Evolutionary conservation across 495 filamentous ascomycete species (phyloP).

Genomic region (Penicillium chermesinum): DNA sequence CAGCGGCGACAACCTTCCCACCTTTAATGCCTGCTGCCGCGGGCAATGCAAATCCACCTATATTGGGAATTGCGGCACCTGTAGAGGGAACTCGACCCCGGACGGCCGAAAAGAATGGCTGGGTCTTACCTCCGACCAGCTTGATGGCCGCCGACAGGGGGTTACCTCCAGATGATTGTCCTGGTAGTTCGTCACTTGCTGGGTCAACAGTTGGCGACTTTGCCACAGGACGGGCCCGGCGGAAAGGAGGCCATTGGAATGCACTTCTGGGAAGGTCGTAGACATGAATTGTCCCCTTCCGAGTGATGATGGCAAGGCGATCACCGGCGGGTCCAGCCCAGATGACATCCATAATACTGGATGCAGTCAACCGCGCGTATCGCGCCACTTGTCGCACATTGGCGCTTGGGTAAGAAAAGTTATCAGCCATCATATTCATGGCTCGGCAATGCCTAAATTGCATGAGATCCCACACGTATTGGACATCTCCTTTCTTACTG

Average conservation of each 20-base stretch:
- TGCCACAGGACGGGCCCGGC: constrained; percentile 50
- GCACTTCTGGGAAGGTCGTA: constrained; percentile 78
- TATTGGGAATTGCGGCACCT: constrained; percentile 42
- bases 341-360: constrained; percentile 80
- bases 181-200: constrained; percentile 37
- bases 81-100: constrained; percentile 47
- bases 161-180: constrained; percentile 51
- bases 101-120: constrained; percentile 54
- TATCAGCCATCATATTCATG: constrained; percentile 36
- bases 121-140: constrained; percentile 50
- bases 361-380: constrained; percentile 85
- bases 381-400: constrained; percentile 78
- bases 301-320: constrained; percentile 77
- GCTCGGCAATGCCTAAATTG: constrained; percentile 46
- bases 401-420: constrained; percentile 22
- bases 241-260: constrained; percentile 84
- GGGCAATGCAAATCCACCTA: constrained; percentile 47
- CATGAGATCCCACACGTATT: constrained; percentile 91
- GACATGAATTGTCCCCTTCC: constrained; percentile 89
- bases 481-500: constrained; percentile 85
- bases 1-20: constrained; percentile 74
- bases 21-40: constrained; percentile 66
- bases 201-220: constrained; percentile 27
- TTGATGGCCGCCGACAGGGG: constrained; percentile 62
- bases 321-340: constrained; percentile 83